Evolutionary conservation across 1,139 yeast genomes (phyloP), one percentile per base, ranked within the genome.

Genomic region (Cylindricascospora bacillispora): DNA sequence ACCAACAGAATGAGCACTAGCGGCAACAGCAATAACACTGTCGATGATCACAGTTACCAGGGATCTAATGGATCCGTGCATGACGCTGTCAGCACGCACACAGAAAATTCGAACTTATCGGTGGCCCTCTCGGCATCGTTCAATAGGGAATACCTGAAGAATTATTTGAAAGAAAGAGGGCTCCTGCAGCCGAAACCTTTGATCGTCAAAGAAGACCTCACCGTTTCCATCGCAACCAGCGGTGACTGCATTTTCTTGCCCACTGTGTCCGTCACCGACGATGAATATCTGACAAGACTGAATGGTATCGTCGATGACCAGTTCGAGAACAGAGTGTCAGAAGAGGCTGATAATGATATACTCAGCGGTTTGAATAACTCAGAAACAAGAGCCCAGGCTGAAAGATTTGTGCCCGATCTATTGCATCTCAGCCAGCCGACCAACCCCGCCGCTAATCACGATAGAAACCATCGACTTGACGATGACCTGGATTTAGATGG

Each of bases 191-290:
- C 50, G 10, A 43, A 34, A 24, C 22, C 28, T 2, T 24, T 49
- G 6, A 27, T 39, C 1, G 29, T 35, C 12, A 38, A 35, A 15
- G 40, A 38, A 17, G 27, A 30, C 6, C 27, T 45, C 7, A 35
- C 35, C 11, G 34, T 54, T 5, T 39, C 43, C 3, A 15, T 50
- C 3, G 54, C 57, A 5, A 42, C 54, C 0, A 47, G 49, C 7
- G 54, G 55, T 12, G 52, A 50, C 10, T 38, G 40, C 14, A 37
- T 54, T 6, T 54, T 54, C 30, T 27, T 54, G 23, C 55, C 56
- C 5, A 49, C 57, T 2, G 22, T 43, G 13, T 43, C 54, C 2
- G 35, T 50, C 4, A 41, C 38, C 19, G 55, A 46, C 24, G 57
- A 52, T 24, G 56, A 50, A 26, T 52, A 52, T 27, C 28, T 49